Base-by-base conservation (phyloP, 2,329 filamentous ascomycete genomes). In the Chrysosporium keratinophilum region DNA sequence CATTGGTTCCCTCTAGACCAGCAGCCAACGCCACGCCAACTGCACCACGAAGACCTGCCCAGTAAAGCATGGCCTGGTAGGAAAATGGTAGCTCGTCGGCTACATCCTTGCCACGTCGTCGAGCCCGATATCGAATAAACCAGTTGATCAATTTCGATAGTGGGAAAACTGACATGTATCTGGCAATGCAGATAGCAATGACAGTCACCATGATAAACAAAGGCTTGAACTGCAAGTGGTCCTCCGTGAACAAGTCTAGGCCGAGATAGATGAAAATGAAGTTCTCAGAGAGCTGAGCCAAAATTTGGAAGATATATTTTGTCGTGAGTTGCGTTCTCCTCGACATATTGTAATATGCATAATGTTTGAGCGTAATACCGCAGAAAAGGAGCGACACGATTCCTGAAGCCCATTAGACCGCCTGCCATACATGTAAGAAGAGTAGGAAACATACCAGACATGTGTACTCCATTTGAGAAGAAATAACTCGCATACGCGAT, bases 291-390 rank as follows among this genome's bases (percentile, higher is more conserved):
- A 98, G 74, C 70, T 98, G 93, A 2, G 93, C 88, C 62, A 94
- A 84, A 58, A 95, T 84, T 68, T 95, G 88, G 74, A 98, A 98
- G 54, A 96, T 79, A 71, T 95, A 98, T 69, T 98, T 98, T 50
- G 93, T 98, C 14, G 93, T 95, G 58, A 98, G 83, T 68, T 98
- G 93, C 1, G 93, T 97, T 58, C 93, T 84, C 47, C 93, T 84
- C 31, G 93, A 98, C 93, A 98, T 98, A 75, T 98, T 98, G 78
- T 97, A 96, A 73, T 98, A 98, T 58, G 93, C 93, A 65, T 98
- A 98, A 68, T 98, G 93, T 71, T 98, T 98, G 59, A 98, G 76
- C 10, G 93, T 97, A 62, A 98, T 98, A 53, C 93, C 93, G 69
- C 93, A 98, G 75, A 98, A 98, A 1, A 98, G 77, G 55, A 98